Percentiles rank a stretch among this genome's conserved stretches.
These are phyloP conservation scores for Pleurotus tuber-regium DNA, from an alignment of 768 basidiomycete genomes.

Conservation along the genomic window DNA sequence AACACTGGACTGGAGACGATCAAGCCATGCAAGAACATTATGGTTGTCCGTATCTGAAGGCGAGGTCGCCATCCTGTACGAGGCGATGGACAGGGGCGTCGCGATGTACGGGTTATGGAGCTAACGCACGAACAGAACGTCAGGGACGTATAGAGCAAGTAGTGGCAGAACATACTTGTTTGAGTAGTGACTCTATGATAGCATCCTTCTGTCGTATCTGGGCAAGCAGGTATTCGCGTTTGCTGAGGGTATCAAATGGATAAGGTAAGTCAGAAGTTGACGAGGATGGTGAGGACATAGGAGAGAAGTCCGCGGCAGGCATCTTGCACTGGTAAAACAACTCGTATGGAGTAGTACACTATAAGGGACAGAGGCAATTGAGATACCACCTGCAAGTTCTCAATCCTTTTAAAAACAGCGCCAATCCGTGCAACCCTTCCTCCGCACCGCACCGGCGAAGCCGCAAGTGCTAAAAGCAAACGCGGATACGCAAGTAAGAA, in stretches of 20 bases:
- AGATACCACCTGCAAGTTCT: constrained; percentile 8
- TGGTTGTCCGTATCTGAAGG: constrained; percentile 69
- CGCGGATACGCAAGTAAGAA: constrained; percentile 1
- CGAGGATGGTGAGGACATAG: constrained; percentile 26
- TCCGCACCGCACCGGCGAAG: constrained; percentile 1
- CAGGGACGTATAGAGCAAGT: background rate
- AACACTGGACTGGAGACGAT: constrained; percentile 62
- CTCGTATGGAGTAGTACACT: too few species aligned
- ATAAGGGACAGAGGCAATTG: constrained; percentile 19
- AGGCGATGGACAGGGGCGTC: constrained; percentile 75
- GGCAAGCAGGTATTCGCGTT: constrained; percentile 82
- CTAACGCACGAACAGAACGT: constrained; percentile 29
- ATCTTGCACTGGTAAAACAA: too few species aligned
- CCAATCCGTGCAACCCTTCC: background rate
- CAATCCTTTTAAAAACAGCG: constrained; percentile 3
- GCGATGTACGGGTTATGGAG: constrained; percentile 80
- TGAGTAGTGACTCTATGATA: constrained; percentile 81
- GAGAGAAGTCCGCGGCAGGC: constrained; percentile 21
- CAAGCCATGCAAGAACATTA: constrained; percentile 73
- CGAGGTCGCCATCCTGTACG: constrained; percentile 75
- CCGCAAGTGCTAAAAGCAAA: constrained; percentile 1
- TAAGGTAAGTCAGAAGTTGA: constrained; percentile 38
- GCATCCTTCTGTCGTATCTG: constrained; percentile 87
- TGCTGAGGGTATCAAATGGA: constrained; percentile 48
- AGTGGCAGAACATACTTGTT: constrained; percentile 51